Conservation (phyloP, 169 alveolate genomes). For the Sarcocystis neurona region DNA sequence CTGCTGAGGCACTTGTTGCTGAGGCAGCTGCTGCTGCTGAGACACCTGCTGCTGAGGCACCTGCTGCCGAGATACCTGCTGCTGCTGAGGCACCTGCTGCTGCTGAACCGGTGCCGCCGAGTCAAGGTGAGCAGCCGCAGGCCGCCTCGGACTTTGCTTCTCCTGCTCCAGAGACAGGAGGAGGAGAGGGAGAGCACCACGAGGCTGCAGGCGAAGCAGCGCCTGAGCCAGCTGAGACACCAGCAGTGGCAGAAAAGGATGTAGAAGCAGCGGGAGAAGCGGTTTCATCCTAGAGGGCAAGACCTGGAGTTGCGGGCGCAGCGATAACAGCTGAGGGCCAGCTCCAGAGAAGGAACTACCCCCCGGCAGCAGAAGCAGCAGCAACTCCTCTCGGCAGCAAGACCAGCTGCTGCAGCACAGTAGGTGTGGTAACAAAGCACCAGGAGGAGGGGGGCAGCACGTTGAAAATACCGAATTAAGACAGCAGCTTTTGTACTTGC, state of each 20-base stretch:
- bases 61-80: background rate
- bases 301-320: too few species aligned
- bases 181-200: constrained; percentile 11
- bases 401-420: too few species aligned
- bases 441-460: too few species aligned
- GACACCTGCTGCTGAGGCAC: constrained; percentile 5
- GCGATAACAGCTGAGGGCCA: too few species aligned
- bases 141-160: constrained; percentile 21
- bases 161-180: background rate
- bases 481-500: too few species aligned
- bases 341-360: too few species aligned
- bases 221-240: background rate
- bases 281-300: too few species aligned
- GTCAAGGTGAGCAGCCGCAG: constrained; percentile 4
- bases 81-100: constrained; percentile 20
- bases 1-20: constrained; percentile 4
- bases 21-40: constrained; percentile 15
- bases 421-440: too few species aligned
- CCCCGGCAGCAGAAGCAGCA: too few species aligned
- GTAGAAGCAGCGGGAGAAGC: background rate
- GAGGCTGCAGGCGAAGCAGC: background rate
- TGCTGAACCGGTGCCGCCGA: constrained; percentile 7
- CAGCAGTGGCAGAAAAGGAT: background rate
- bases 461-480: too few species aligned
- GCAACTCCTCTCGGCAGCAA: too few species aligned